Evolutionary conservation across 2,329 filamentous ascomycete species (phyloP).

Genomic region (Sporothrix schenckii): DNA sequence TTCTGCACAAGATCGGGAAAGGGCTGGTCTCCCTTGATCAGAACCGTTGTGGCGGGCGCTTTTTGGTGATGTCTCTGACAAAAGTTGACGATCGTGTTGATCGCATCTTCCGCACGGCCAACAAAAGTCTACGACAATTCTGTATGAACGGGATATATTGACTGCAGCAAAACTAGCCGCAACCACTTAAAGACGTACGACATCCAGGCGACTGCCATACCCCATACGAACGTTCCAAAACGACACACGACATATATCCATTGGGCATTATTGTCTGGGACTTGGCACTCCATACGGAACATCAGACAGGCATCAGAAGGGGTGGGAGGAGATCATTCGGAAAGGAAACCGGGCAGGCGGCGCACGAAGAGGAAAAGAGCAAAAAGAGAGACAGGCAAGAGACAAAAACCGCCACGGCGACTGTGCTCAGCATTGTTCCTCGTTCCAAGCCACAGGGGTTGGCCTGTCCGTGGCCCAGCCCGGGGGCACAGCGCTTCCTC

Average conservation of each 20-base stretch:
- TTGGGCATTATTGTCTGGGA: conserved; percentile 12
- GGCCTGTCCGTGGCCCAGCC: not conserved
- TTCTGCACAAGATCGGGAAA: conserved; percentile 5
- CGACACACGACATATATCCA: not conserved
- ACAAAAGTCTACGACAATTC: too few species aligned
- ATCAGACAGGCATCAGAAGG: conserved; percentile 20
- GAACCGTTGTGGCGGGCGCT: not conserved
- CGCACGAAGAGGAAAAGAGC: conserved; percentile 8
- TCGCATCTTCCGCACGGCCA: not conserved
- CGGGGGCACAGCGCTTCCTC: not conserved
- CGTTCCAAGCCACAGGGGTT: conserved; percentile 18
- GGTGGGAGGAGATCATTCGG: conserved; percentile 15
- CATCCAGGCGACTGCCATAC: not conserved
- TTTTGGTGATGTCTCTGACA: not conserved
- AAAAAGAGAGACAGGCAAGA: not conserved
- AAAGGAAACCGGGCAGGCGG: conserved; percentile 20
- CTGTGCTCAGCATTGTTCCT: not conserved
- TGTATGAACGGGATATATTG: not conserved
- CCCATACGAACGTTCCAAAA: not conserved
- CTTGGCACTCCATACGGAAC: conserved; percentile 15
- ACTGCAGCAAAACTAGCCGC: not conserved
- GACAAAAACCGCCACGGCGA: not conserved
- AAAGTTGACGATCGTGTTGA: conserved; percentile 3
- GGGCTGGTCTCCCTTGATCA: conserved; percentile 6
- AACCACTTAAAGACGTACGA: conserved; percentile 1